Conservation (phyloP, 2,329 filamentous ascomycete genomes). For the Lojkania enalia region DNA sequence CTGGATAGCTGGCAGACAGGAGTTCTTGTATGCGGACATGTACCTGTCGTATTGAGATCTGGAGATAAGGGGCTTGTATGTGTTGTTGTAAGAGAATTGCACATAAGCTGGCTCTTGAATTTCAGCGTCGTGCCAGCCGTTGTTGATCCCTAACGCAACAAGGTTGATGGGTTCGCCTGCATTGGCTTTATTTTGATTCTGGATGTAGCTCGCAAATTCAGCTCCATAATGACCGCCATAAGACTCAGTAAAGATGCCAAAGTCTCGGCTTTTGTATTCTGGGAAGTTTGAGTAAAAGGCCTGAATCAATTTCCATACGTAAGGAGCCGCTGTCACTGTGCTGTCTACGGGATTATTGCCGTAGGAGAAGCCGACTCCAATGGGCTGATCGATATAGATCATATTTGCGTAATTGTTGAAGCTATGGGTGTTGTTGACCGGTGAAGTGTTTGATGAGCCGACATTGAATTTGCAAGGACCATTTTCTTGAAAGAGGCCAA, state of each 20-base stretch:
- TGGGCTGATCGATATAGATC: constrained; percentile 71
- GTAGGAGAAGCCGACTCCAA: constrained; percentile 62
- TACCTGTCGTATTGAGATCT: constrained; percentile 53
- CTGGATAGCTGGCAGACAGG: constrained; percentile 58
- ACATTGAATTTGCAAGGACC: constrained; percentile 54
- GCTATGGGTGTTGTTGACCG: constrained; percentile 29
- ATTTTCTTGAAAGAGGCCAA: constrained; percentile 56
- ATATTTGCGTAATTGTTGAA: constrained; percentile 40
- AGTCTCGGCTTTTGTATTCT: constrained; percentile 47
- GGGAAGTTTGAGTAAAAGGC: constrained; percentile 64
- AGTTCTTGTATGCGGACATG: constrained; percentile 60
- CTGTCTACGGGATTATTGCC: constrained; percentile 59
- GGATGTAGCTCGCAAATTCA: constrained; percentile 52
- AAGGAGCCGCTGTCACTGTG: constrained; percentile 56
- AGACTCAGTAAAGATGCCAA: constrained; percentile 59
- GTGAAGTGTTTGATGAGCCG: constrained; percentile 17
- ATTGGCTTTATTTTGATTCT: constrained; percentile 46
- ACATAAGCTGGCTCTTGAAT: constrained; percentile 54
- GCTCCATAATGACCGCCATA: constrained; percentile 62
- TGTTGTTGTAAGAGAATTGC: constrained; percentile 57
- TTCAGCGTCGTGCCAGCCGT: constrained; percentile 59
- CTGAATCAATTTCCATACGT: constrained; percentile 62
- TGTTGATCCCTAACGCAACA: constrained; percentile 54
- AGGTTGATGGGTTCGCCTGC: constrained; percentile 49
- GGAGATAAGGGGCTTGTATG: constrained; percentile 47